phyloP scores from a whole-genome alignment of 805 yeast genomes.

The Danielozyma ontarioensis region DNA sequence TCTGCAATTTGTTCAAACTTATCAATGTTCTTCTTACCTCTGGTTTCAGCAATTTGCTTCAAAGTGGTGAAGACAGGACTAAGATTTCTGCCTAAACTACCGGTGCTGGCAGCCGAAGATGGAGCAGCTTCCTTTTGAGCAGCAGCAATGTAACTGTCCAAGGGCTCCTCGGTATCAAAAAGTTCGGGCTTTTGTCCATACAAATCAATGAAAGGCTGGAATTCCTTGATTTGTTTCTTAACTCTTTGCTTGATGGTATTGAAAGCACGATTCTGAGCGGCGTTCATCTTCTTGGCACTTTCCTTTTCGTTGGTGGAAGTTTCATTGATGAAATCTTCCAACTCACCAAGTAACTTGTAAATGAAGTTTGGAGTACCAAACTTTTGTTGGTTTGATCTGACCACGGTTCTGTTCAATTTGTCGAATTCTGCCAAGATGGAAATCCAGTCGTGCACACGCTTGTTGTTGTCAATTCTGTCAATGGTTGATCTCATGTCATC shows the following conservation, averaged over 20 bases:
- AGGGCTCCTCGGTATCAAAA: conserved; percentile 55
- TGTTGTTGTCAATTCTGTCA: conserved; percentile 63
- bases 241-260: conserved; percentile 86
- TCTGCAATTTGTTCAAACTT: conserved; percentile 67
- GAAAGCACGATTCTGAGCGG: conserved; percentile 78
- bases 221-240: conserved; percentile 71
- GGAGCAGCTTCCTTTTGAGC: conserved; percentile 29
- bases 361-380: conserved; percentile 66
- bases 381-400: conserved; percentile 73
- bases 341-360: conserved; percentile 61
- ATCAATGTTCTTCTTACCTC: conserved; percentile 95
- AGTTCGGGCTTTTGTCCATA: conserved; percentile 67
- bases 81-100: conserved; percentile 34
- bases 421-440: conserved; percentile 74
- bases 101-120: conserved; percentile 23
- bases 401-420: conserved; percentile 58
- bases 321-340: conserved; percentile 63
- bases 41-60: conserved; percentile 71
- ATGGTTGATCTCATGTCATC: conserved; percentile 75
- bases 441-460: conserved; percentile 74
- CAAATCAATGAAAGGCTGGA: conserved; percentile 50
- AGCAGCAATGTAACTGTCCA: conserved; percentile 26
- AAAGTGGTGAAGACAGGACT: conserved; percentile 64
- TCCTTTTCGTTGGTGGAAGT: conserved; percentile 46
- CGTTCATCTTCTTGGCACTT: conserved; percentile 67